These are phyloP conservation scores for Phytopythium cucurbitacearum DNA, from an alignment of 352 stramenopile species.

Conservation along the genomic window DNA sequence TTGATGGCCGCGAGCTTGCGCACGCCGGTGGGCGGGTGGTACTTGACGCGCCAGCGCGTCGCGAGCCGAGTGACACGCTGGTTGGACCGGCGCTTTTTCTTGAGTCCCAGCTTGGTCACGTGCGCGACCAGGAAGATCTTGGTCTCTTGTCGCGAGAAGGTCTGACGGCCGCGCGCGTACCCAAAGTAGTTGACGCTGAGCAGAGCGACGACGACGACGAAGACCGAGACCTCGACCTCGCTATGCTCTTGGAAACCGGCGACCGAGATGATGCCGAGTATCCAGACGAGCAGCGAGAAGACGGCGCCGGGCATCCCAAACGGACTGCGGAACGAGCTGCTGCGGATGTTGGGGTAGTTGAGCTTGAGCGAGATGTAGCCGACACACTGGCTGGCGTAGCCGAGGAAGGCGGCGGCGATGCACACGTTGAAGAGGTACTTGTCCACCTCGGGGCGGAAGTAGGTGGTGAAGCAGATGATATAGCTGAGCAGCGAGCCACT, in stretches of 20 bases:
- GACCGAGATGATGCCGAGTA: slow-evolving; percentile 19
- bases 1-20: background rate
- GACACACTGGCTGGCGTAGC: slow-evolving; percentile 24
- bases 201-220: slow-evolving; percentile 11
- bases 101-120: slow-evolving; percentile 24
- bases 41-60: slow-evolving; percentile 1
- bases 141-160: slow-evolving; percentile 27
- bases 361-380: slow-evolving; percentile 26
- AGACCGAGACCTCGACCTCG: slow-evolving; percentile 12
- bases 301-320: slow-evolving; percentile 21
- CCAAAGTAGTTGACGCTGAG: slow-evolving; percentile 21
- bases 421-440: slow-evolving; percentile 31
- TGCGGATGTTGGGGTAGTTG: slow-evolving; percentile 23
- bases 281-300: slow-evolving; percentile 24
- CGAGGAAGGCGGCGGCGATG: slow-evolving; percentile 21
- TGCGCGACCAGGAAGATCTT: slow-evolving; percentile 29
- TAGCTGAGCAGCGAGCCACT: slow-evolving; percentile 19
- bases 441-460: slow-evolving; percentile 12
- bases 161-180: slow-evolving; percentile 23
- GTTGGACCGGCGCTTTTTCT: slow-evolving; percentile 8
- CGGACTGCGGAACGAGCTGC: slow-evolving; percentile 25
- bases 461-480: slow-evolving; percentile 17
- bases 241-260: slow-evolving; percentile 22
- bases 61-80: slow-evolving; percentile 3
- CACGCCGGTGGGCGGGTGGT: background rate